Base-by-base conservation (phyloP, 768 basidiomycete genomes). In the Mycena maculata region DNA sequence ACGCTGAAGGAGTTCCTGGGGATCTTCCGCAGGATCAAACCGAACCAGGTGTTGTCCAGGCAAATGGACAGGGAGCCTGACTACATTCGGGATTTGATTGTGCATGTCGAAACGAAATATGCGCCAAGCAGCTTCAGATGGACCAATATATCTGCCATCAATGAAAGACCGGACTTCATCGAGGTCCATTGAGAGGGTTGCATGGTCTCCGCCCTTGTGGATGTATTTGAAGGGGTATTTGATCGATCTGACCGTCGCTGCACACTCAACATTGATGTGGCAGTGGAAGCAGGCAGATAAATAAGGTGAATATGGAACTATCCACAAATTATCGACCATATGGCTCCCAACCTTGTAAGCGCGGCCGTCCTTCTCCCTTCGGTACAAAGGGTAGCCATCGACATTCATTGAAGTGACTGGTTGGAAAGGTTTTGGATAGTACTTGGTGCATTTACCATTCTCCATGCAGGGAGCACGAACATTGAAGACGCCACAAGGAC, bases 61-160 rank as follows among this genome's bases (percentile, higher is more conserved):
- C 12, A 85, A 74, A 67, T 87, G 86, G 10, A 88, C 76, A 11
- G 77, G 80, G 2, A 87, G 76, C 0, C 78, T 74, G 18, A 78
- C 69, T 27, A 88, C 79, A 55, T 75, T 74, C 1, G 85, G 86
- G 13, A 62, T 27, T 55, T 79, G 72, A 0, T 71, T 66, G 69
- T 85, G 84, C 4, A 78, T 76, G 2, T 62, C 31, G 62, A 78
- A 75, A 11, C 78, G 72, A 39, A 80, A 76, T 7, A 83, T 73
- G 1, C 76, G 76, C 78, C 80, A 83, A 4, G 59, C 38, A 27
- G 80, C 78, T 38, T 86, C 83, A n/a, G 72, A 49, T 10, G 78
- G 65, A 39, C 70, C 70, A 48, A 83, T 68, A 62, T 81, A 82
- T 2, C 76, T 68, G 5, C 60, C 60, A 10, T 61, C 60, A 39